Evolutionary conservation across 1,139 yeast species (phyloP).

Genomic region (Geotrichum carabidarum): DNA sequence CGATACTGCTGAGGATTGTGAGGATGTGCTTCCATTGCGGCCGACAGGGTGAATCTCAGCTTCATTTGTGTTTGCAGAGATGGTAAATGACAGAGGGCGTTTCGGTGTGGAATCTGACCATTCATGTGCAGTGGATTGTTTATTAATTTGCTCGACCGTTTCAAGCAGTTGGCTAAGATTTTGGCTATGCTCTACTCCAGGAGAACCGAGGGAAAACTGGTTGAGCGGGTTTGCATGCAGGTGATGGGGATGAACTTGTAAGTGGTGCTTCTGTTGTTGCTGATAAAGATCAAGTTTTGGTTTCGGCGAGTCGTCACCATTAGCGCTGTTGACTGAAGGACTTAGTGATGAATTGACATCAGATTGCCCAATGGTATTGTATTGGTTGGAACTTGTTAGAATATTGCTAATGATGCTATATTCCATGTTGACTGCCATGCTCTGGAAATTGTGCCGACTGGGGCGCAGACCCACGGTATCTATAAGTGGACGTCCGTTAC

Average conservation of each 20-base stretch:
- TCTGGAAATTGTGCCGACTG: slow-evolving; percentile 43
- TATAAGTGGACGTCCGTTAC: background rate
- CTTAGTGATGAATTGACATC: slow-evolving; percentile 10
- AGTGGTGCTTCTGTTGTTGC: background rate
- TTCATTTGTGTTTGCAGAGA: slow-evolving; percentile 6
- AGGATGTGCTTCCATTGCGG: slow-evolving; percentile 1
- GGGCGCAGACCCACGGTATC: slow-evolving; percentile 9
- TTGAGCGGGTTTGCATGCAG: slow-evolving; percentile 23
- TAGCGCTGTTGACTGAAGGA: slow-evolving; percentile 13
- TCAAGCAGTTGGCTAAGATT: slow-evolving; percentile 18
- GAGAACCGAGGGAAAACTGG: slow-evolving; percentile 24
- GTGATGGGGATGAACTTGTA: background rate
- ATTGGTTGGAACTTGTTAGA: slow-evolving; percentile 41
- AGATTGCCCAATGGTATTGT: slow-evolving; percentile 1
- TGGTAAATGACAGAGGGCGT: slow-evolving; percentile 19
- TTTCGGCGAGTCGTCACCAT: slow-evolving; percentile 15
- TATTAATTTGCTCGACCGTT: slow-evolving; percentile 16
- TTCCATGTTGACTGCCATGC: slow-evolving; percentile 75
- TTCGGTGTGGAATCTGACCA: slow-evolving; percentile 12
- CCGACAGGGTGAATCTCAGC: background rate
- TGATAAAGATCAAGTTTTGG: background rate
- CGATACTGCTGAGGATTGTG: background rate
- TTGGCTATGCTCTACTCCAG: slow-evolving; percentile 10
- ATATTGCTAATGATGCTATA: slow-evolving; percentile 73
- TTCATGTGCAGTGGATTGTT: slow-evolving; percentile 10